Evolutionary conservation across 148 eudicot genomes (phyloP).

Genomic region (Vaccinium myrtillus): DNA sequence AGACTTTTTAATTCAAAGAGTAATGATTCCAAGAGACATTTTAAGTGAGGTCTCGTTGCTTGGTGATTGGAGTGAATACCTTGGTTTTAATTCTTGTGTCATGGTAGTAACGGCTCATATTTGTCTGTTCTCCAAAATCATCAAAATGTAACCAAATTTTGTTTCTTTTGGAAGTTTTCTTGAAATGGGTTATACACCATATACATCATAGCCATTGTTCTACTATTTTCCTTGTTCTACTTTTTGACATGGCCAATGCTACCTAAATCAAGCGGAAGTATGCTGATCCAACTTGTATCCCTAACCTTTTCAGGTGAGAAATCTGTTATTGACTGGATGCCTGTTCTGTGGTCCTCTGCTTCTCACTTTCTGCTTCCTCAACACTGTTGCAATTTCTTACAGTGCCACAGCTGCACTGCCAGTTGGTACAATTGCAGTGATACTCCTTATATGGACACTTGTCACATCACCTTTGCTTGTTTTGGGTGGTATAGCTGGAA

Average conservation of each 20-base stretch:
- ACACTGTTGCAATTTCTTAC: conserved; percentile 30
- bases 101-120: neutral
- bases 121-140: neutral
- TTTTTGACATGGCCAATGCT: conserved; percentile 5
- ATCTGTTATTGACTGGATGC: conserved; percentile 36
- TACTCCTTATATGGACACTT: conserved; percentile 31
- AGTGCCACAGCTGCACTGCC: conserved; percentile 41
- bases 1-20: neutral
- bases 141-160: neutral
- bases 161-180: neutral
- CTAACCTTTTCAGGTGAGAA: conserved; percentile 19
- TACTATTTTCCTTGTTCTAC: neutral
- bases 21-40: neutral
- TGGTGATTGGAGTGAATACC: neutral
- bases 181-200: neutral
- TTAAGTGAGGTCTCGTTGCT: neutral
- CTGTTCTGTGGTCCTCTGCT: conserved; percentile 34
- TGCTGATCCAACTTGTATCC: conserved; percentile 14
- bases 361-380: conserved; percentile 31
- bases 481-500: conserved; percentile 38
- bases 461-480: conserved; percentile 37
- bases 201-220: neutral
- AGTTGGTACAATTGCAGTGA: conserved; percentile 35
- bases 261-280: neutral
- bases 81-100: neutral